These are phyloP conservation scores for Boechera divaricarpa DNA, from an alignment of 345 rosid species.

Conservation along the genomic window DNA sequence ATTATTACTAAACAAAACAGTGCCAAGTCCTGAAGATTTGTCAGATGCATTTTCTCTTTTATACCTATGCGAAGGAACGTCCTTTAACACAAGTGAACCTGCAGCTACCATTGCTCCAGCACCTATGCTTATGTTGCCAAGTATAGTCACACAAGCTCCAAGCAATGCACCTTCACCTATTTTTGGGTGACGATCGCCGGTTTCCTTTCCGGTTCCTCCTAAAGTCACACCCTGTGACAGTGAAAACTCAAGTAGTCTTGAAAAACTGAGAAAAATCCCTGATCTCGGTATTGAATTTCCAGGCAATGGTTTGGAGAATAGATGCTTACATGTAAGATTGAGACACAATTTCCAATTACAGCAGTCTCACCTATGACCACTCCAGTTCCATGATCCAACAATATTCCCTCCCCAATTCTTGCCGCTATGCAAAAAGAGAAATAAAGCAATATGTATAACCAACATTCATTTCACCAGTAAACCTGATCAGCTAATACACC, in stretches of 20 bases:
- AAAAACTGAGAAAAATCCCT: neutral
- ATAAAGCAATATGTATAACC: conserved; percentile 1
- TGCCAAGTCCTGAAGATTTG: neutral
- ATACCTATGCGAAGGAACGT: conserved; percentile 54
- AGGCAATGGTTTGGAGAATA: conserved; percentile 2
- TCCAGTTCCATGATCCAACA: conserved; percentile 92
- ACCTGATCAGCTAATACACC: conserved; percentile 13
- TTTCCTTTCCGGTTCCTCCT: conserved; percentile 89
- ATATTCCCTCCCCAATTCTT: conserved; percentile 81
- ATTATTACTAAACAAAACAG: conserved; percentile 8
- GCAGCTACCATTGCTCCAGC: conserved; percentile 92
- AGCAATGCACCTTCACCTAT: conserved; percentile 83
- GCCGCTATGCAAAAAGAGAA: conserved; percentile 61
- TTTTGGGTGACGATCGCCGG: conserved; percentile 87
- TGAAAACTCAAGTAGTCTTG: conserved; percentile 19
- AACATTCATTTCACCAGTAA: neutral
- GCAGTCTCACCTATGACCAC: conserved; percentile 95
- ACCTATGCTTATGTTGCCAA: conserved; percentile 83
- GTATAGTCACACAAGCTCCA: conserved; percentile 79
- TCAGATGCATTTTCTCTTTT: neutral
- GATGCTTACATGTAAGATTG: conserved; percentile 78
- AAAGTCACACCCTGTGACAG: conserved; percentile 72
- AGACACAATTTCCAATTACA: conserved; percentile 74
- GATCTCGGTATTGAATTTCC: neutral
- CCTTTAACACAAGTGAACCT: conserved; percentile 81